These are phyloP conservation scores for Fusarium domesticum DNA, from an alignment of 2,329 filamentous ascomycete species.

Conservation along the genomic window DNA sequence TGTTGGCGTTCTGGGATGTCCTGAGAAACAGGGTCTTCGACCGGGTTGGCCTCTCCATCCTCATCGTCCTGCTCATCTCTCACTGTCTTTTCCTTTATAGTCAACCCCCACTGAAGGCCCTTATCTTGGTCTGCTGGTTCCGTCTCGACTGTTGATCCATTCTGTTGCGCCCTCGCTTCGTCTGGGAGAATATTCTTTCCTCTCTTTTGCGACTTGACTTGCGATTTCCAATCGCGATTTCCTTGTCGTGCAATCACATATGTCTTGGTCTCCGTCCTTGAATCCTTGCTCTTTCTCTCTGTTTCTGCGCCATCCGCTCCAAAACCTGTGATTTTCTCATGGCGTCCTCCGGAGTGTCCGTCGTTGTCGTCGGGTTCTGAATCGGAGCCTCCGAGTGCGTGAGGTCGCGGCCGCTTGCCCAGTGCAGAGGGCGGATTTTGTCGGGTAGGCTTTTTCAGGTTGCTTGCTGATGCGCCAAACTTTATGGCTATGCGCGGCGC, in stretches of 20 bases:
- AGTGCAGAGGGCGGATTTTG: constrained; percentile 42
- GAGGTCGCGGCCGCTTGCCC: constrained; percentile 48
- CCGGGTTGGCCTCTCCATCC: constrained; percentile 10
- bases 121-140: constrained; percentile 47
- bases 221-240: constrained; percentile 63
- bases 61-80: constrained; percentile 51
- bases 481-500: constrained; percentile 48
- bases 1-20: constrained; percentile 8
- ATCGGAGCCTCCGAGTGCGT: constrained; percentile 43
- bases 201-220: constrained; percentile 45
- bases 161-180: constrained; percentile 48
- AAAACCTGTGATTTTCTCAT: constrained; percentile 51
- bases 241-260: constrained; percentile 56
- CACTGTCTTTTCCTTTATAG: constrained; percentile 46
- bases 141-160: constrained; percentile 28
- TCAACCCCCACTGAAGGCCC: constrained; percentile 55
- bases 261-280: constrained; percentile 32
- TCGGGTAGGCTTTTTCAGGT: constrained; percentile 29
- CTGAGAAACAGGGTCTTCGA: constrained; percentile 4
- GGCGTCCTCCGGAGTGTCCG: constrained; percentile 30
- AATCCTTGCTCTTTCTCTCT: constrained; percentile 36
- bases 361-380: constrained; percentile 40
- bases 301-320: constrained; percentile 43
- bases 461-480: constrained; percentile 37
- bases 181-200: constrained; percentile 59